phyloP scores from a whole-genome alignment of 2,329 filamentous ascomycete genomes.

The Mycogone perniciosa region DNA sequence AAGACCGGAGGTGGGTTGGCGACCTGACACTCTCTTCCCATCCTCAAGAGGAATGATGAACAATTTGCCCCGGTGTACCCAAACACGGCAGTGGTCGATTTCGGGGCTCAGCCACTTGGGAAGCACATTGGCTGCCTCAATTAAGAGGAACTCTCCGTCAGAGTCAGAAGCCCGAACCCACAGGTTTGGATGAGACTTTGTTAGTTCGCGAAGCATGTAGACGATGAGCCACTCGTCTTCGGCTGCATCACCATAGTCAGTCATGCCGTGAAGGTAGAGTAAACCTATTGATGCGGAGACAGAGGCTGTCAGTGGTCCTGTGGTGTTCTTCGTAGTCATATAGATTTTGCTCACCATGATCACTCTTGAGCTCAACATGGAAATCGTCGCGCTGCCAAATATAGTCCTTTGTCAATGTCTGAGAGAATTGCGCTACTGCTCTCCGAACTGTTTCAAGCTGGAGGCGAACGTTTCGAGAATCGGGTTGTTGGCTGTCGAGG shows the following conservation, averaged over 20 bases:
- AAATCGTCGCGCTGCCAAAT: conserved; percentile 93
- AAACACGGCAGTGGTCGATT: conserved; percentile 79
- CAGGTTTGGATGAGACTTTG: conserved; percentile 60
- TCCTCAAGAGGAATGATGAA: conserved; percentile 59
- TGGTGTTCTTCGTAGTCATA: neutral
- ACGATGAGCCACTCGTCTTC: conserved; percentile 98
- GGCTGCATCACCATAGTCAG: conserved; percentile 87
- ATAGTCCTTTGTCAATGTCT: conserved; percentile 67
- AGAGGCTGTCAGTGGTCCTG: neutral
- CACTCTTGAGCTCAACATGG: conserved; percentile 57
- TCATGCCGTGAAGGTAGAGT: conserved; percentile 65
- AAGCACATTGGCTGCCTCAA: conserved; percentile 83
- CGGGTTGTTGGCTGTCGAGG: conserved; percentile 46
- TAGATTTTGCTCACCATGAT: conserved; percentile 40
- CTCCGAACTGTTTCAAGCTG: conserved; percentile 68
- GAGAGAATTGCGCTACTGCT: conserved; percentile 55
- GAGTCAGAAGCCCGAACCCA: conserved; percentile 82
- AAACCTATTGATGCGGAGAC: conserved; percentile 32
- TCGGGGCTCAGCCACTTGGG: conserved; percentile 91
- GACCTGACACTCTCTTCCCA: conserved; percentile 12
- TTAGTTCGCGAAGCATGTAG: conserved; percentile 77
- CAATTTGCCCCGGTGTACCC: conserved; percentile 75
- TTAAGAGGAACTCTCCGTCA: conserved; percentile 91
- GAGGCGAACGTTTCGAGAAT: conserved; percentile 51
- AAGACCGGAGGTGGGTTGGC: neutral